Conservation (phyloP, 129 eudicot species). For the Artemisia argyi region DNA sequence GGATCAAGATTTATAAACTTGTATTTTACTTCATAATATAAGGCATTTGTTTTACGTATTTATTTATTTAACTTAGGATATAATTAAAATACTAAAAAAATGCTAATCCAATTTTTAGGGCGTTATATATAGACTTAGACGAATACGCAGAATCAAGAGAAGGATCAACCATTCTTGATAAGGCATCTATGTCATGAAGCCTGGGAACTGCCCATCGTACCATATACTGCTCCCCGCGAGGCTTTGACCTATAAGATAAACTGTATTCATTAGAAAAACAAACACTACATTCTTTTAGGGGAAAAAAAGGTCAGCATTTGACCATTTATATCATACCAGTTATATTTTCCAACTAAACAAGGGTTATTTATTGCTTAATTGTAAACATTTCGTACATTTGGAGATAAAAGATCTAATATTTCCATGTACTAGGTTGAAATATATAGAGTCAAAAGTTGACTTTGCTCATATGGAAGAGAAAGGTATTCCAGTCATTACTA, state of each 20-base stretch:
- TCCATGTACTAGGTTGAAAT: not conserved
- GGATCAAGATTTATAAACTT: too few relatives aligned
- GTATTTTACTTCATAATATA: too few relatives aligned
- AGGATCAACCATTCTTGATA: slow-evolving; percentile 84
- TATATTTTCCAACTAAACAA: slow-evolving; percentile 8
- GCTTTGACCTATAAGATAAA: slow-evolving; percentile 45
- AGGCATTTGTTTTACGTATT: too few relatives aligned
- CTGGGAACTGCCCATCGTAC: slow-evolving; percentile 80
- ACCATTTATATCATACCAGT: not conserved
- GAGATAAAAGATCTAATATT: not conserved
- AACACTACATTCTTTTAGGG: too few relatives aligned
- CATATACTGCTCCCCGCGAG: slow-evolving; percentile 77
- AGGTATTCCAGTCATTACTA: too few relatives aligned
- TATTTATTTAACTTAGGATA: too few relatives aligned
- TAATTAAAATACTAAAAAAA: too few relatives aligned
- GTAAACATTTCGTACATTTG: not conserved
- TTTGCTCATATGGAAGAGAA: not conserved
- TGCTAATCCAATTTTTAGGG: too few relatives aligned
- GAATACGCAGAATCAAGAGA: slow-evolving; percentile 61
- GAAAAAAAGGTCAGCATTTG: not conserved
- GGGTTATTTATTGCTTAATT: not conserved
- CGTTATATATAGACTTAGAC: slow-evolving; percentile 59
- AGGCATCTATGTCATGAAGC: slow-evolving; percentile 83
- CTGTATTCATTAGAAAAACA: not conserved
- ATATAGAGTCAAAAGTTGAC: not conserved